Conservation (phyloP, 176 grass and related monocot species). For the Lolium perenne region DNA sequence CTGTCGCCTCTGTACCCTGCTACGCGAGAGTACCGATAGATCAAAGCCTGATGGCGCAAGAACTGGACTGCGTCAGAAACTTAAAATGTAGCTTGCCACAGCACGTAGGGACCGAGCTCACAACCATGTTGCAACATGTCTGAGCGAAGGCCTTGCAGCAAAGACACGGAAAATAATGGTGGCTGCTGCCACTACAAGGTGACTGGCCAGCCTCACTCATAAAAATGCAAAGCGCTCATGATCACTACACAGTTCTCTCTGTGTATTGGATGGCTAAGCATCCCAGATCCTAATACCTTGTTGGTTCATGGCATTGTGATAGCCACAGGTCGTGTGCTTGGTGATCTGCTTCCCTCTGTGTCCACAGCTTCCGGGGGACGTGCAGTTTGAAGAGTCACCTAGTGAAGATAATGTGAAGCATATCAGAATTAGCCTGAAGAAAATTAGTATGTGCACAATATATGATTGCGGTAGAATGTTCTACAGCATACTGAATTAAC, state of each 20-base stretch:
- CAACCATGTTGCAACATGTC: slow-evolving; percentile 8
- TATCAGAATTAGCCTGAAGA: neutral
- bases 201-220: neutral
- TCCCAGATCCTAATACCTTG: slow-evolving; percentile 32
- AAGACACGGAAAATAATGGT: neutral
- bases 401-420: slow-evolving; percentile 26
- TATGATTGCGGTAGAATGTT: neutral
- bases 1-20: slow-evolving; percentile 28
- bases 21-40: neutral
- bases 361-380: slow-evolving; percentile 74
- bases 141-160: neutral
- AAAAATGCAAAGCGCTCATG: neutral
- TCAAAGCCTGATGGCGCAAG: slow-evolving; percentile 5
- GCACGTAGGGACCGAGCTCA: neutral
- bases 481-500: slow-evolving; percentile 40
- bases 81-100: neutral
- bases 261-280: neutral
- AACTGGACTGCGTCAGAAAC: neutral
- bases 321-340: slow-evolving; percentile 76
- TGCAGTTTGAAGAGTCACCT: slow-evolving; percentile 83
- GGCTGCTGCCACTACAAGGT: slow-evolving; percentile 9
- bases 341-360: slow-evolving; percentile 66
- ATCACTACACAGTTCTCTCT: neutral
- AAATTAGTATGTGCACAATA: neutral
- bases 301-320: slow-evolving; percentile 66